Evolutionary conservation across 2,329 filamentous ascomycete genomes (phyloP).

Genomic region (Xylariaceae sp.): DNA sequence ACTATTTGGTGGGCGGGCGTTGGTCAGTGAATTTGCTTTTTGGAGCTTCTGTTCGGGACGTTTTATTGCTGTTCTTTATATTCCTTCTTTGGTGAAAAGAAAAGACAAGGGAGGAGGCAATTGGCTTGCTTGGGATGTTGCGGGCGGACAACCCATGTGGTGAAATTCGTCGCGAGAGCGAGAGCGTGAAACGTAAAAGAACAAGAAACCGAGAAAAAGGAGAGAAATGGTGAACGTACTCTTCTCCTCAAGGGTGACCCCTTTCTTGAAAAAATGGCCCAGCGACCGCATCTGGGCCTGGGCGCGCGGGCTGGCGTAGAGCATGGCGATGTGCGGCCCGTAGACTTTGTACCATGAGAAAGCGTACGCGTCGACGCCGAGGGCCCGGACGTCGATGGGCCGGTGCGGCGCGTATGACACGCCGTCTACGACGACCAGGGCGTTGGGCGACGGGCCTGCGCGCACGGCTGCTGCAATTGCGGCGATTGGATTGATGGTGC

Average conservation of each 20-base stretch:
- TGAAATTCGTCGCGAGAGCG: too few species aligned
- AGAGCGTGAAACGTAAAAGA: too few species aligned
- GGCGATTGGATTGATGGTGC: constrained; percentile 26
- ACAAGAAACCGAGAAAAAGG: too few species aligned
- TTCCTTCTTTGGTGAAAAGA: too few species aligned
- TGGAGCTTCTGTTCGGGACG: too few species aligned
- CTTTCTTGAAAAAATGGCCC: constrained; percentile 58
- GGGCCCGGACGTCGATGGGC: constrained; percentile 60
- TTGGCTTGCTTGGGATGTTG: too few species aligned
- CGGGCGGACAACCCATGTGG: too few species aligned
- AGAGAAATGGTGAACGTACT: constrained; percentile 1
- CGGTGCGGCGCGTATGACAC: constrained; percentile 74
- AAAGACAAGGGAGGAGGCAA: background rate
- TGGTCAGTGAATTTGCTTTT: too few species aligned
- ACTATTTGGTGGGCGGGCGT: constrained; percentile 1
- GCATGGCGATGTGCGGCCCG: constrained; percentile 67
- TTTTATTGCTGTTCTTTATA: too few species aligned
- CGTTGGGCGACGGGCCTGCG: constrained; percentile 40
- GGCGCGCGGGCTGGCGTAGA: constrained; percentile 60
- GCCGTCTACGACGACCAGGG: constrained; percentile 68
- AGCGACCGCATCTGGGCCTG: constrained; percentile 51
- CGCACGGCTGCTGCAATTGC: constrained; percentile 26
- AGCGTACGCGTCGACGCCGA: constrained; percentile 72
- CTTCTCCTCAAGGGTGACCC: constrained; percentile 58
- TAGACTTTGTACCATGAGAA: constrained; percentile 84